phyloP scores from a whole-genome alignment of 1,284 basidiomycete species.

The Boletus mariae region DNA sequence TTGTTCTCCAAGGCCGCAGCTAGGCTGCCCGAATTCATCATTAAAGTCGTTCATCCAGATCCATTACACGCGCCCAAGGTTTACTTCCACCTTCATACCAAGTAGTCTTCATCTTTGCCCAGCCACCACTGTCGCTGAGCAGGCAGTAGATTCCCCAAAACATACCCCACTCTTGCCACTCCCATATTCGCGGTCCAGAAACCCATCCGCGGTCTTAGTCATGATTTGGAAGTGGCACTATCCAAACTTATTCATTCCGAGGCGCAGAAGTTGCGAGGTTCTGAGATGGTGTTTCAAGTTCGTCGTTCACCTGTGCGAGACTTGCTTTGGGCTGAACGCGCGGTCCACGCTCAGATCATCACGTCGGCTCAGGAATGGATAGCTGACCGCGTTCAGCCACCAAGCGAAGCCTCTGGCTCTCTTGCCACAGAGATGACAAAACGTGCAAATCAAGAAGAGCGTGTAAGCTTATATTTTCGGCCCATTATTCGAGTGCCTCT shows the following conservation, averaged over 20 bases:
- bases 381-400: slow-evolving; percentile 49
- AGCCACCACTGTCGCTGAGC: slow-evolving; percentile 1
- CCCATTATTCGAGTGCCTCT: background rate
- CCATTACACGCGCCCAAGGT: slow-evolving; percentile 51
- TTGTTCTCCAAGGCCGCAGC: slow-evolving; percentile 52
- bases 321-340: slow-evolving; percentile 2
- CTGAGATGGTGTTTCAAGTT: slow-evolving; percentile 73
- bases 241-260: slow-evolving; percentile 57
- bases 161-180: slow-evolving; percentile 64
- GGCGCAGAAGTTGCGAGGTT: slow-evolving; percentile 56
- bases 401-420: slow-evolving; percentile 58
- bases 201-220: slow-evolving; percentile 54
- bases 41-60: slow-evolving; percentile 64
- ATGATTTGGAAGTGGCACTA: slow-evolving; percentile 52
- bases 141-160: slow-evolving; percentile 62
- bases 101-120: slow-evolving; percentile 41
- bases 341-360: slow-evolving; percentile 46
- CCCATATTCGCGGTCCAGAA: slow-evolving; percentile 67
- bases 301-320: slow-evolving; percentile 16
- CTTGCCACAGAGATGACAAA: slow-evolving; percentile 71
- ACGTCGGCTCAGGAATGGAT: slow-evolving; percentile 71
- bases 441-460: slow-evolving; percentile 63
- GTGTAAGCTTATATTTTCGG: slow-evolving; percentile 35
- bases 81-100: slow-evolving; percentile 62
- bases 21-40: slow-evolving; percentile 68